A percentile compares a stretch with the other conserved stretches of the same genome.
Conservation (phyloP, 169 alveolate species). For the Plasmodium gonderi region DNA sequence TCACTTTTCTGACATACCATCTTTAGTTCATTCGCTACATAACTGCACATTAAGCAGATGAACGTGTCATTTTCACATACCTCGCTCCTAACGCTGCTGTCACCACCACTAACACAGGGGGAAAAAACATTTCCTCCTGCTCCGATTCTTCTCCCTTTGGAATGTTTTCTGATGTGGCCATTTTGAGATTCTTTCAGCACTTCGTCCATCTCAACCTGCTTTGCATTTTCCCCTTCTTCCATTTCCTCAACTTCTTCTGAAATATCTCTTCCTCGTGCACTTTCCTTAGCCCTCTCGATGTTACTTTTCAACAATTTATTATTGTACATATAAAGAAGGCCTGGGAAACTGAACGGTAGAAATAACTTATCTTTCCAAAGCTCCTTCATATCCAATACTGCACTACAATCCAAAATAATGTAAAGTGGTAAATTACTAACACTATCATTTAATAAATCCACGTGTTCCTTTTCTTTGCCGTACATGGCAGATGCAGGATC, state of each 20-base stretch:
- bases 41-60: conserved; percentile 69
- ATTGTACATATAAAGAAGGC: conserved; percentile 50
- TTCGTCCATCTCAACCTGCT: too few relatives aligned
- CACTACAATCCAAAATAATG: conserved; percentile 59
- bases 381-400: conserved; percentile 72
- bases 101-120: too few relatives aligned
- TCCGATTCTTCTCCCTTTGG: too few relatives aligned
- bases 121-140: too few relatives aligned
- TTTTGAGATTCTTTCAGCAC: too few relatives aligned
- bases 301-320: conserved; percentile 20
- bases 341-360: conserved; percentile 72
- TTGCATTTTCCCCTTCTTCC: neutral
- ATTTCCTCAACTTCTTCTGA: neutral
- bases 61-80: neutral
- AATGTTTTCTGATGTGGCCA: too few relatives aligned
- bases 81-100: neutral
- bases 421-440: conserved; percentile 45
- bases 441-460: neutral
- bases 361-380: conserved; percentile 61
- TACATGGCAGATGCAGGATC: neutral
- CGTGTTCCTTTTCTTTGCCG: neutral
- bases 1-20: conserved; percentile 61
- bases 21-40: conserved; percentile 64
- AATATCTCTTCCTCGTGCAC: neutral
- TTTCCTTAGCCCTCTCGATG: neutral